Percentiles rank a stretch among this genome's conserved stretches.
Conservation (phyloP, 192 early-diverging fungal genomes). For the Linderina pennispora region DNA sequence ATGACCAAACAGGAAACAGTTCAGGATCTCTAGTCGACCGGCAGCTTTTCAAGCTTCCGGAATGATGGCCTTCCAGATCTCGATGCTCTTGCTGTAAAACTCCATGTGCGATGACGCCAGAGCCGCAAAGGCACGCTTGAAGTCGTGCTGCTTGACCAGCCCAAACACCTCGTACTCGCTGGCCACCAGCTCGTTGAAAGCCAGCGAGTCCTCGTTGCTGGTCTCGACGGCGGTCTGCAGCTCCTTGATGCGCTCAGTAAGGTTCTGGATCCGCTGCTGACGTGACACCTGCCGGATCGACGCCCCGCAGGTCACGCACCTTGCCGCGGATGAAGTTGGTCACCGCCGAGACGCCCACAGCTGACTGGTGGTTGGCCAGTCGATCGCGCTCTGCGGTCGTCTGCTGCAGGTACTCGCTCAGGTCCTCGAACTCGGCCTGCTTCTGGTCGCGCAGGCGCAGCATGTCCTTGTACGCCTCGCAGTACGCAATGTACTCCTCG, state of each 20-base stretch:
- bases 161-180: conserved; percentile 86
- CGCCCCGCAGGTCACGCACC: conserved; percentile 81
- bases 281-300: conserved; percentile 76
- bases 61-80: conserved; percentile 81
- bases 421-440: conserved; percentile 91
- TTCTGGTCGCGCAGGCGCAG: conserved; percentile 86
- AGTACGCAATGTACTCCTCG: conserved; percentile 74
- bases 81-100: conserved; percentile 66
- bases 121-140: conserved; percentile 67
- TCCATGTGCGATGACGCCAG: conserved; percentile 77
- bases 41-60: conserved; percentile 70
- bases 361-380: conserved; percentile 51
- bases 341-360: conserved; percentile 54
- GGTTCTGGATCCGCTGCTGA: conserved; percentile 70
- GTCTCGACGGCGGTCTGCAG: conserved; percentile 74
- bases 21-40: no score
- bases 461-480: conserved; percentile 53
- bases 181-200: conserved; percentile 70
- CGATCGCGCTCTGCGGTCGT: conserved; percentile 67
- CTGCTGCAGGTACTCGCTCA: conserved; percentile 71
- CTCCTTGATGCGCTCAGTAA: conserved; percentile 68
- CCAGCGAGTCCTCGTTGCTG: conserved; percentile 61
- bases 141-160: conserved; percentile 70
- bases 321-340: conserved; percentile 82
- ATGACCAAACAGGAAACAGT: neutral